Conservation (phyloP, 371 early-diverging fungal genomes). For the Blakeslea trispora region DNA sequence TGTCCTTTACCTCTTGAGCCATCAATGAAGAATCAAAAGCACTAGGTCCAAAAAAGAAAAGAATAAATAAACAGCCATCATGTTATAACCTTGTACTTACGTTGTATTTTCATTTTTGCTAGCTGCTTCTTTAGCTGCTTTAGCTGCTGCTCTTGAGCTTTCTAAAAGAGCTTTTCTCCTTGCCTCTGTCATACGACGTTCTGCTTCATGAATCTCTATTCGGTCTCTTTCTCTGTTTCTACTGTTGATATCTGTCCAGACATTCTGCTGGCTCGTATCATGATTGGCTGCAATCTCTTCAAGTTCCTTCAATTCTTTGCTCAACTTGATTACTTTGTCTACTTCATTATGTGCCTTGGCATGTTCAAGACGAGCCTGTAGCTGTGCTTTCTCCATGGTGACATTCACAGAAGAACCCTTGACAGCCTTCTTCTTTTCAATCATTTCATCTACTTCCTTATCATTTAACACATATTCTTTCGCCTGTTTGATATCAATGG, state of each 20-base stretch:
- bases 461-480: constrained; percentile 68
- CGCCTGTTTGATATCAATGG: constrained; percentile 58
- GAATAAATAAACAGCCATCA: too few relatives aligned
- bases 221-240: constrained; percentile 44
- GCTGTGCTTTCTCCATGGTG: constrained; percentile 57
- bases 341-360: constrained; percentile 37
- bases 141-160: constrained; percentile 20
- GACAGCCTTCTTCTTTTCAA: constrained; percentile 58
- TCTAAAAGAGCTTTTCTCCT: constrained; percentile 33
- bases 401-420: constrained; percentile 48
- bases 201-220: constrained; percentile 42
- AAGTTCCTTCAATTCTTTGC: constrained; percentile 33
- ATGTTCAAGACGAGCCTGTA: constrained; percentile 41
- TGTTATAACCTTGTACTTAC: too few relatives aligned
- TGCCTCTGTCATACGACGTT: constrained; percentile 26
- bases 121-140: not conserved
- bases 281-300: constrained; percentile 33
- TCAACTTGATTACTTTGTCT: constrained; percentile 29
- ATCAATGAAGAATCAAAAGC: constrained; percentile 18
- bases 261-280: constrained; percentile 36
- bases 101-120: not conserved
- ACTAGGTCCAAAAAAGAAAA: too few relatives aligned
- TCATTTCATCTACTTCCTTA: constrained; percentile 64
- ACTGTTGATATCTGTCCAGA: constrained; percentile 58
- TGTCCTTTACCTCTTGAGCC: constrained; percentile 5